Evolutionary conservation across 345 rosid genomes (phyloP), one percentile per base, ranked within the genome.

Genomic region (Eucalyptus albens): DNA sequence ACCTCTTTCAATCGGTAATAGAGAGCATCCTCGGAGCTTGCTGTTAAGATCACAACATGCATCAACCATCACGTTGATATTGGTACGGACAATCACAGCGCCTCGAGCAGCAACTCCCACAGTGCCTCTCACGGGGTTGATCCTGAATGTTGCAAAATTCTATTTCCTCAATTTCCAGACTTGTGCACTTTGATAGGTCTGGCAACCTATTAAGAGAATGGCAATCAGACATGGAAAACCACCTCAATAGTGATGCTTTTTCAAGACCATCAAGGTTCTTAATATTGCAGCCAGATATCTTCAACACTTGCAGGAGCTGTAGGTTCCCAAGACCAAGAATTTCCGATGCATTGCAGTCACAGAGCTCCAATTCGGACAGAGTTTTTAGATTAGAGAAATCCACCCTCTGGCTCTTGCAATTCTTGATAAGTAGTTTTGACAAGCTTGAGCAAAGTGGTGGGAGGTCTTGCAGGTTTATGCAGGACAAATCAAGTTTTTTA

Each of bases 21-120:
- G 21, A 60, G 31, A 29, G 72, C 33, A 62, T 29, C 33, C 31
- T 6, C 1, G 9, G 17, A 27, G 16, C 31, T 62, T 62, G 17
- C 72, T 13, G 69, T 29, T 62, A 0, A 62, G 5, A 62, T 62
- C 10, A 62, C 37, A 62, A 11, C 0, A 26, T 5, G 40, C 1
- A 15, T 67, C 40, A 5, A 67, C 0, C 15, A 31, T 0, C 40
- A 67, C 40, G 1, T 67, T 0, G 22, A 0, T 15, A 67, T 31
- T 4, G 80, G 77, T n/a, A 4, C 2, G 3, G 3, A 67, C 22
- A 67, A 8, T 67, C 40, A 67, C 11, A 0, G 80, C 0, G 22
- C 80, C 22, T 67, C 1, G 4, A 67, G 80, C 80, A n/a, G 80
- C 80, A 67, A 67, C 0, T 67, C 4, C 3, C 2, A 67, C 16